Percentiles rank a stretch among this genome's conserved stretches.
Evolutionary conservation across 225 moss, liverwort and hornwort species (phyloP).

Genomic region (Neckera pumila): DNA sequence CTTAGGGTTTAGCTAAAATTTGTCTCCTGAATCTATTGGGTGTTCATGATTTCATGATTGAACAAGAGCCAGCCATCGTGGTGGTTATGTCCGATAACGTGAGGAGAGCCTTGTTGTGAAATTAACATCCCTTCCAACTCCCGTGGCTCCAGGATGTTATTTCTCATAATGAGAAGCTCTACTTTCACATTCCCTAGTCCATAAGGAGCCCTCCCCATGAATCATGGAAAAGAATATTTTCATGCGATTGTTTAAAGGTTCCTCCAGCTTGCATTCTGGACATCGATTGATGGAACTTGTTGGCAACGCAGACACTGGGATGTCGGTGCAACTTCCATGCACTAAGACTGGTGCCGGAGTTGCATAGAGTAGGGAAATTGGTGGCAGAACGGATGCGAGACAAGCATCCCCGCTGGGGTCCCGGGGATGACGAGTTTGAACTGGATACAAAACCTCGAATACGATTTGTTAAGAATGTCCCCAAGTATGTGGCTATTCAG

Average conservation of each 20-base stretch:
- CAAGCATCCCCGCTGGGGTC: slow-evolving; percentile 51
- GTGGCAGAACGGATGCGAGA: slow-evolving; percentile 56
- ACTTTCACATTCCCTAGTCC: neutral
- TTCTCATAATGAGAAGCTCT: neutral
- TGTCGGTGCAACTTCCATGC: slow-evolving; percentile 93
- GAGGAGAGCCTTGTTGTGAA: neutral
- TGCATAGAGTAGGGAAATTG: slow-evolving; percentile 27
- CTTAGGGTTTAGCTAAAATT: neutral
- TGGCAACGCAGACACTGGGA: slow-evolving; percentile 40
- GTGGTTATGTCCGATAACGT: neutral
- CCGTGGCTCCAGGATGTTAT: no score
- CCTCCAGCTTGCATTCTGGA: neutral
- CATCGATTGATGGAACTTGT: neutral
- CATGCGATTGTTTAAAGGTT: neutral
- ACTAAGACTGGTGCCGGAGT: slow-evolving; percentile 40
- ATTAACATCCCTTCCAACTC: neutral
- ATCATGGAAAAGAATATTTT: neutral
- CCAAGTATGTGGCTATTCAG: slow-evolving; percentile 66
- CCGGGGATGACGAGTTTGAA: slow-evolving; percentile 20
- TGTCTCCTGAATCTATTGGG: neutral
- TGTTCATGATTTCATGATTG: neutral
- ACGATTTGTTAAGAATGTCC: neutral
- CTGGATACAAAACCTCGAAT: neutral
- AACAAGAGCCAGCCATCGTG: neutral
- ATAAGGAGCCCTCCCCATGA: neutral